These are phyloP conservation scores for Limonium bicolor DNA, from an alignment of 148 eudicot species.

Conservation along the genomic window DNA sequence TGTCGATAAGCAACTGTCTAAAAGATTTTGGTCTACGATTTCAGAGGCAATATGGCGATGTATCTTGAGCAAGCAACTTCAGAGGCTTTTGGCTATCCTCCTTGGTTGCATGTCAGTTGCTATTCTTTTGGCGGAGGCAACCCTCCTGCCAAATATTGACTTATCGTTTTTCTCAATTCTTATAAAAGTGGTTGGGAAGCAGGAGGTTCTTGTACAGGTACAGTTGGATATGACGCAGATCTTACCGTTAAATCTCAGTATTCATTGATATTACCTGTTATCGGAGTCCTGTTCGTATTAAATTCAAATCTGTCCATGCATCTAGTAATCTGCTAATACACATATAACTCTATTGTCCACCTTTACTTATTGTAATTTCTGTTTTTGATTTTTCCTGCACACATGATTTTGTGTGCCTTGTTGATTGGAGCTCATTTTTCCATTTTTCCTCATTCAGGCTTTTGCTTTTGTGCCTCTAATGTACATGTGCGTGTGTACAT, in stretches of 20 bases:
- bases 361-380: no score
- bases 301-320: no score
- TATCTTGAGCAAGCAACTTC: slow-evolving; percentile 53
- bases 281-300: no score
- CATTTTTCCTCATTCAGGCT: slow-evolving; percentile 27
- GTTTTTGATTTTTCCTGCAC: no score
- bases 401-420: no score
- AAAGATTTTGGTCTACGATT: slow-evolving; percentile 6
- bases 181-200: slow-evolving; percentile 52
- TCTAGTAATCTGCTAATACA: no score
- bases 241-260: no score
- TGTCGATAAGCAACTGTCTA: no score
- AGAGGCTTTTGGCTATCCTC: slow-evolving; percentile 56
- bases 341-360: no score
- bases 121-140: slow-evolving; percentile 96
- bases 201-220: slow-evolving; percentile 93
- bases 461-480: slow-evolving; percentile 78
- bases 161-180: slow-evolving; percentile 85
- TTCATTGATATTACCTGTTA: no score
- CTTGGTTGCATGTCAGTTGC: slow-evolving; percentile 98
- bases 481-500: slow-evolving; percentile 94
- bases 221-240: no score
- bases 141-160: slow-evolving; percentile 71
- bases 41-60: slow-evolving; percentile 90
- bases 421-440: no score